Evolutionary conservation across 345 rosid genomes (phyloP).

Genomic region (Microcos paniculata): DNA sequence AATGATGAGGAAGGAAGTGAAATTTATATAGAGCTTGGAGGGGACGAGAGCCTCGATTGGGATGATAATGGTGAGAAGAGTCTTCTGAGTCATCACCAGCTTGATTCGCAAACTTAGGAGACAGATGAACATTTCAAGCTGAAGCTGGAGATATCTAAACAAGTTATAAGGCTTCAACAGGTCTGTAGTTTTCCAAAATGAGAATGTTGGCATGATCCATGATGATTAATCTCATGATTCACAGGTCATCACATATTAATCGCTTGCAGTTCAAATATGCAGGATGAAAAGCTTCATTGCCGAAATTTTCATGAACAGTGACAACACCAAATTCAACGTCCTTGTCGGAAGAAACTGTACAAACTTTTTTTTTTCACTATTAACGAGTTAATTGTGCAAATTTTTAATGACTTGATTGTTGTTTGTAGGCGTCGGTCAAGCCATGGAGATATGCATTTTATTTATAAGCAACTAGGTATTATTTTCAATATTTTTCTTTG

Average conservation of each 20-base stretch:
- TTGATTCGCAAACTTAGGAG: neutral
- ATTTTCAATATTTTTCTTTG: no score
- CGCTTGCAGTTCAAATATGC: neutral
- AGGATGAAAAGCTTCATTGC: neutral
- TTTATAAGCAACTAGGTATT: no score
- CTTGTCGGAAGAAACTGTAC: neutral
- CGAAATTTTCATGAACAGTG: neutral
- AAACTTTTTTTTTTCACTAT: no score
- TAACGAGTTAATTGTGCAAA: no score
- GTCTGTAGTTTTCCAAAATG: neutral
- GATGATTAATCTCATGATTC: neutral
- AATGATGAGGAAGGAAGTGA: slow-evolving; percentile 19
- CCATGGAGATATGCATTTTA: no score
- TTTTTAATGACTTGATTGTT: no score
- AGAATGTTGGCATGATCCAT: neutral
- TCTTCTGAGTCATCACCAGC: slow-evolving; percentile 19
- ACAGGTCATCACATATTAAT: neutral
- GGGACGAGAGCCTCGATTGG: slow-evolving; percentile 22
- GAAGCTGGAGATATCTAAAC: neutral
- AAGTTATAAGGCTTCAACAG: neutral
- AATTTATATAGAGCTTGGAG: slow-evolving; percentile 24
- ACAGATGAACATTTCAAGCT: neutral
- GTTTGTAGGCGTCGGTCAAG: no score
- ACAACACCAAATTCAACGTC: neutral
- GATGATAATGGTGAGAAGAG: slow-evolving; percentile 35